These are phyloP conservation scores for Gossypium davidsonii DNA, from an alignment of 441 rosid genomes.

Conservation along the genomic window DNA sequence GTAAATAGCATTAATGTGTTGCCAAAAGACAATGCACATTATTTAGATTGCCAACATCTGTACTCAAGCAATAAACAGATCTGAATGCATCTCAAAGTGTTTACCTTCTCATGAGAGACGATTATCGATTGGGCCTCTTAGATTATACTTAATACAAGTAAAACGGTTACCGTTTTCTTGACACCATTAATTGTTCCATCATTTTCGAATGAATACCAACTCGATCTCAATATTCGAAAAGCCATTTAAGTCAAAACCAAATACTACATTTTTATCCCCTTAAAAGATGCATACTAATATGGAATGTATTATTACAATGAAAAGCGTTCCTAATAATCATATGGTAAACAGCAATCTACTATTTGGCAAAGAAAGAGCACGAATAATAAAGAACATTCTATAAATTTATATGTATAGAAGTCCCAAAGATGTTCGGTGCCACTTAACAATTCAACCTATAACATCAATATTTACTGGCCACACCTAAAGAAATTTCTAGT, in stretches of 20 bases:
- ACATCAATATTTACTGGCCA: not conserved
- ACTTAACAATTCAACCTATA: not conserved
- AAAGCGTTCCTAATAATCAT: not conserved
- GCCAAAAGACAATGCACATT: not conserved
- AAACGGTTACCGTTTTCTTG: not conserved
- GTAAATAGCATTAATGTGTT: not conserved
- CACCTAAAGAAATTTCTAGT: not conserved
- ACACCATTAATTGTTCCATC: not conserved
- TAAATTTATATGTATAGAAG: not conserved
- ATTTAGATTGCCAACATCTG: not conserved
- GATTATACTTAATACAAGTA: not conserved
- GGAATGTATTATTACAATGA: conserved; percentile 1
- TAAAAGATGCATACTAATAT: not conserved
- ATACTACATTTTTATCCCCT: not conserved
- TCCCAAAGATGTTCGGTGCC: not conserved
- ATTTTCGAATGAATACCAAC: not conserved
- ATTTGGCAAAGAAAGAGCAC: not conserved
- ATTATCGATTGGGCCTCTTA: not conserved
- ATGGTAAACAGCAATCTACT: not conserved
- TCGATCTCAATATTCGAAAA: not conserved
- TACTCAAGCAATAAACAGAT: not conserved
- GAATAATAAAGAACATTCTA: not conserved
- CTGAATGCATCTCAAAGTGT: not conserved
- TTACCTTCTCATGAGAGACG: not conserved
- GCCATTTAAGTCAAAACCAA: not conserved